Base-by-base conservation (phyloP, 352 stramenopile genomes). In the Pythium grandisporangium region DNA sequence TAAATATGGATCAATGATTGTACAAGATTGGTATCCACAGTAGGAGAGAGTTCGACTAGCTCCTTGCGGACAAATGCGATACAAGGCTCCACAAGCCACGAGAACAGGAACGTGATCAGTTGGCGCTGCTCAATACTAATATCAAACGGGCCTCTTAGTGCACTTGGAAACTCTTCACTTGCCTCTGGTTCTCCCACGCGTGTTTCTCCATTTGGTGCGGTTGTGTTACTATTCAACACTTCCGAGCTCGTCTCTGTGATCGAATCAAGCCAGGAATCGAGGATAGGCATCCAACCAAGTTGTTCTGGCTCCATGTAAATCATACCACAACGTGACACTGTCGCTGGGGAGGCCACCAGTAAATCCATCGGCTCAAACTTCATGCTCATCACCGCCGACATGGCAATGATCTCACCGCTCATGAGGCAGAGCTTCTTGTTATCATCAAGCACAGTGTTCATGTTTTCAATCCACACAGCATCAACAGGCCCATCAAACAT, bases 291-390 rank as follows among this genome's bases (percentile, higher is more conserved):
- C 87, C 85, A 97, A 1, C 86, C 84, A 12, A 97, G 61, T 44
- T 96, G 88, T 35, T 90, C 78, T 6, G 88, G 84, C 48, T 97
- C 90, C 77, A 93, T 95, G 61, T 96, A 97, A 46, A 98, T 96
- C 84, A 98, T 96, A 5, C 91, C 92, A 41, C 89, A 93, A 8
- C 91, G 82, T 36, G 78, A 95, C 6, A 98, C 91, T 3, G 92
- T 97, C 1, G 92, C 91, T 3, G 92, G 92, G 0, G 83, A 96
- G 2, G 92, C 92, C 6, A 95, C 81, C n/a, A 96, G 62, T 33
- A 98, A 61, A 56, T 97, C 85, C 79, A 96, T 94, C 2, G 88
- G 84, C 56, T 98, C 92, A 37, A 97, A 98, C 69, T 97, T 96
- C 91, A 97, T 97, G 43, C 85, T 96, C 86, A 97, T 97, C 23